Base-by-base conservation (phyloP, 2,329 filamentous ascomycete genomes). In the Trichoderma atroviride region DNA sequence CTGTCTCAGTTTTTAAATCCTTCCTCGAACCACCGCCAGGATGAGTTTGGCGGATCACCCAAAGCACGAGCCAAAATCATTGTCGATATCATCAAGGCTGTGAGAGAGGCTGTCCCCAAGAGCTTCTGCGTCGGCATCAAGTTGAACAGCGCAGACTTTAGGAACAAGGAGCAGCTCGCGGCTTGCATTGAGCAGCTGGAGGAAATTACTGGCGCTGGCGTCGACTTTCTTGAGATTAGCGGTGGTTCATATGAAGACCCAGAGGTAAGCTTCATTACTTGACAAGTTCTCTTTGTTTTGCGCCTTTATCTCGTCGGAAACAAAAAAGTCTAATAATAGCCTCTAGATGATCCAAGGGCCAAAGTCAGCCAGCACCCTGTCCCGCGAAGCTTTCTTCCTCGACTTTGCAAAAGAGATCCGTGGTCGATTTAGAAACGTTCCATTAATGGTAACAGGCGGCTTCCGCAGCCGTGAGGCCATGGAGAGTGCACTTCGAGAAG, bases 181-280 rank as follows among this genome's bases (percentile, higher is more conserved):
- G 88, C 88, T 14, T 86, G 83, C 43, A 78, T 91, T 50, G 83
- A 86, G 69, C 89, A 92, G 74, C 80, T 90, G 11, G 77, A 80
- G n/a, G 75, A 81, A 22, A 83, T 89, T 5, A 77, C 77, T 0
- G 79, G 78, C 5, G 82, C 81, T 50, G 85, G 80, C 5, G 78
- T 92, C 1, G 90, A 92, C 77, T 92, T 91, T 72, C 78, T 92
- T 2, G 90, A 93, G 77, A 84, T 92, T 31, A 88, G 85, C 22
- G 91, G 90, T 0, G 90, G 91, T 0, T 85, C 77, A 0, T 89
- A 86, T 71, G 85, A 89, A 73, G 77, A 88, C 68, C 83, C 87
- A 0, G 74, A 72, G 62, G 84, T 87, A 74, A 63, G 62, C 33
- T 47, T 22, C 52, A 50, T 2, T 24, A 31, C 4, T 19, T 29